These are phyloP conservation scores for Fusarium goolgardi DNA, from an alignment of 2,329 filamentous ascomycete genomes.

Conservation along the genomic window DNA sequence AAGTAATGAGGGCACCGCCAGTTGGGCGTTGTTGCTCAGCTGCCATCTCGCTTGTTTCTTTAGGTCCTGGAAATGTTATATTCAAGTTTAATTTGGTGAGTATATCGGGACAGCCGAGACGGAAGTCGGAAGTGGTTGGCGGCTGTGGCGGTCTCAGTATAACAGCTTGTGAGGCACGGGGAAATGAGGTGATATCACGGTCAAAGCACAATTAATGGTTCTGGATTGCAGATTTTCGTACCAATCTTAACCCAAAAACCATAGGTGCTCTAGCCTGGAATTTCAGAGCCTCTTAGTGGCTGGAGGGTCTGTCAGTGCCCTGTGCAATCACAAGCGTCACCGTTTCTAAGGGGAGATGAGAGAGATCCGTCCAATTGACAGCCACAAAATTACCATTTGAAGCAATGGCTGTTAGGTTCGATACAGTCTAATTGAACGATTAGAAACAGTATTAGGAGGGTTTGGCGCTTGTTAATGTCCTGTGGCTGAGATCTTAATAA, in stretches of 20 bases:
- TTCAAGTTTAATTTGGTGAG: not conserved
- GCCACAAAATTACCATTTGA: slow-evolving; percentile 16
- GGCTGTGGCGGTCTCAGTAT: slow-evolving; percentile 5
- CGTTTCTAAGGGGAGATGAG: slow-evolving; percentile 4
- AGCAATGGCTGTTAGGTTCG: slow-evolving; percentile 6
- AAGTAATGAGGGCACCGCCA: slow-evolving; percentile 62
- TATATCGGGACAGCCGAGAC: slow-evolving; percentile 29
- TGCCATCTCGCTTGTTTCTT: slow-evolving; percentile 32
- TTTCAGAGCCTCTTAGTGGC: slow-evolving; percentile 30
- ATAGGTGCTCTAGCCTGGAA: slow-evolving; percentile 28
- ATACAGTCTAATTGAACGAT: slow-evolving; percentile 17
- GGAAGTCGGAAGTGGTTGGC: slow-evolving; percentile 22
- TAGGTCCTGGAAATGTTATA: not conserved
- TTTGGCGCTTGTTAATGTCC: slow-evolving; percentile 12
- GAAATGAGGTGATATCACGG: slow-evolving; percentile 35
- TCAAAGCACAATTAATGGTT: not conserved
- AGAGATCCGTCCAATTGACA: slow-evolving; percentile 17
- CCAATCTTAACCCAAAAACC: slow-evolving; percentile 20
- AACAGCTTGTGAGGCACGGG: slow-evolving; percentile 20
- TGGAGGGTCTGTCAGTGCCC: slow-evolving; percentile 13
- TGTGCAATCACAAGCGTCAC: slow-evolving; percentile 25
- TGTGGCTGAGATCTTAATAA: slow-evolving; percentile 9
- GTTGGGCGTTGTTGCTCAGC: slow-evolving; percentile 32
- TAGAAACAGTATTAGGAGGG: slow-evolving; percentile 31
- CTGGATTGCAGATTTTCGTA: not conserved